Conservation (phyloP, 1,284 basidiomycete species). For the Rhodotorula sp. region DNA sequence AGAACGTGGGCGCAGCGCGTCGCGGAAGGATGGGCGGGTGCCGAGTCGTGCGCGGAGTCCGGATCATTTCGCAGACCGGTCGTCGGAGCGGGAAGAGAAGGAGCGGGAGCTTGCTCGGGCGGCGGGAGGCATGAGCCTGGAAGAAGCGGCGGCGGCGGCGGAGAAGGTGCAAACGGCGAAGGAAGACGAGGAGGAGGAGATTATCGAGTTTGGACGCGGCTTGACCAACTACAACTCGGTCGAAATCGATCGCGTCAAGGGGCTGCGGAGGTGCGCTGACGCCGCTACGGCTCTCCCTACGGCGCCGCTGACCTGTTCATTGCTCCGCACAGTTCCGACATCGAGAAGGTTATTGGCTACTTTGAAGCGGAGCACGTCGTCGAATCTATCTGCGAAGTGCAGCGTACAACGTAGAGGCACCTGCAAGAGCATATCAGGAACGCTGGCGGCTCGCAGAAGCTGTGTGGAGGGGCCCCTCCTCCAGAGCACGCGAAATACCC, state of each 20-base stretch:
- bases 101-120: constrained; percentile 1
- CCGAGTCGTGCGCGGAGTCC: constrained; percentile 25
- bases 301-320: background rate
- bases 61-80: constrained; percentile 35
- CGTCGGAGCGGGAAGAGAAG: background rate
- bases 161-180: constrained; percentile 5
- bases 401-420: background rate
- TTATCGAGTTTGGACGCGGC: constrained; percentile 87
- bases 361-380: constrained; percentile 96
- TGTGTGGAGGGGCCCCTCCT: too few relatives aligned
- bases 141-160: constrained; percentile 1
- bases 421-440: too few relatives aligned
- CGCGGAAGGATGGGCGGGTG: background rate
- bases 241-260: constrained; percentile 85
- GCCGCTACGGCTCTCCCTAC: background rate
- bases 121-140: constrained; percentile 3
- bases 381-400: constrained; percentile 69
- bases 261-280: constrained; percentile 61
- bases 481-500: too few relatives aligned
- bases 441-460: too few relatives aligned
- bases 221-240: constrained; percentile 93
- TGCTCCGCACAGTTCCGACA: constrained; percentile 63
- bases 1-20: background rate
- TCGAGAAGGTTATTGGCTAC: constrained; percentile 80
- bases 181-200: constrained; percentile 61